Evolutionary conservation across 768 basidiomycete species (phyloP), one percentile per base, ranked within the genome.

Genomic region (Megacollybia marginata): DNA sequence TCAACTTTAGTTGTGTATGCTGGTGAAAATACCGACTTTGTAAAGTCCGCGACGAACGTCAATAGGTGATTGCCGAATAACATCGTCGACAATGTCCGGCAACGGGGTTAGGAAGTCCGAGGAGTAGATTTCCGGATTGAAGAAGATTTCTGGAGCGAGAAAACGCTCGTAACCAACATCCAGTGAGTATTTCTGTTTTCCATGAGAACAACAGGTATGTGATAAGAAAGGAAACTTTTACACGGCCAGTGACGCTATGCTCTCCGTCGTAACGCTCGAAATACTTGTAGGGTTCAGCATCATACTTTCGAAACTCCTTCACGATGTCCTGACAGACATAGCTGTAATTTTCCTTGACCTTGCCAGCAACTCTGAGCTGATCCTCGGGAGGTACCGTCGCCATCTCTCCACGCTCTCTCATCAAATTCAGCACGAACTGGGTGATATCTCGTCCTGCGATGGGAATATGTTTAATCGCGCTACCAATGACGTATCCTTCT

Each of bases 271-370:
- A 98, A 58, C 93, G 76, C 65, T 92, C 85, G 62, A 99, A 95
- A 70, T 88, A 84, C 71, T 94, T 96, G 68, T 85, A 85, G 2
- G 95, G 96, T 59, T 98, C 95, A 48, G 83, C 79, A 61, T 99
- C 96, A 68, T 94, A 98, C 72, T 98, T 99, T 66, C 91, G 81
- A 68, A 98, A 96, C 74, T 99, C 96, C 69, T 92, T 86, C 58
- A 99, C 95, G 57, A 98, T 97, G 63, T 98, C 96, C 66, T 96
- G 93, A 64, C 96, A 99, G 40, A 97, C 92, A 61, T 99, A 99
- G 59, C 89, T 93, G 70, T 93, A 95, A 59, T 91, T 89, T 74
- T 99, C 96, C 71, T 99, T 99, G 59, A 99, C 89, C 64, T 85
- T 93, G 47, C 90, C 78, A 16, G 96, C 94, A 18, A 98, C 81